Conservation (phyloP, 2,329 filamentous ascomycete genomes). For the Zymoseptoria pseudotritici region DNA sequence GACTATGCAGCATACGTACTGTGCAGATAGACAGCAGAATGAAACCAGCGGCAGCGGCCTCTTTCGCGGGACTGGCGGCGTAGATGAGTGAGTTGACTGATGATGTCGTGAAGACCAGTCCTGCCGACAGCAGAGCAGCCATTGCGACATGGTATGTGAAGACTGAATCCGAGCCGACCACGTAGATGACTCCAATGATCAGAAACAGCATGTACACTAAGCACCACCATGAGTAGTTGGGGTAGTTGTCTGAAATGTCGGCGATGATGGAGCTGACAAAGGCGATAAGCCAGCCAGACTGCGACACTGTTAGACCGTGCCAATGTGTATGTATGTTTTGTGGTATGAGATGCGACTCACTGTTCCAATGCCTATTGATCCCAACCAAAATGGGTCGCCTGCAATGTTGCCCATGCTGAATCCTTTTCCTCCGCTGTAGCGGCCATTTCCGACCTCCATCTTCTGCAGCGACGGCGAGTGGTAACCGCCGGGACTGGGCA, state of each 20-base stretch:
- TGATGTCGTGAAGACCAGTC: slow-evolving; percentile 76
- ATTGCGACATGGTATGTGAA: slow-evolving; percentile 90
- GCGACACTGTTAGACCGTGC: slow-evolving; percentile 8
- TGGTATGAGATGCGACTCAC: slow-evolving; percentile 50
- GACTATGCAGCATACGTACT: slow-evolving; percentile 48
- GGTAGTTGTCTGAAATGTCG: slow-evolving; percentile 53
- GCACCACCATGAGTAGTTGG: slow-evolving; percentile 89
- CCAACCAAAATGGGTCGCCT: slow-evolving; percentile 91
- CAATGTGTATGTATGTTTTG: neutral
- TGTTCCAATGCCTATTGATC: slow-evolving; percentile 82
- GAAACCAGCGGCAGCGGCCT: slow-evolving; percentile 86
- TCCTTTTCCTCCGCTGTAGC: slow-evolving; percentile 32
- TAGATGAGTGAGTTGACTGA: slow-evolving; percentile 84
- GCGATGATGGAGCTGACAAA: slow-evolving; percentile 81
- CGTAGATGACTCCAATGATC: slow-evolving; percentile 71
- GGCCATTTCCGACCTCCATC: slow-evolving; percentile 25
- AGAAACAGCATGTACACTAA: slow-evolving; percentile 77
- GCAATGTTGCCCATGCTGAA: slow-evolving; percentile 83
- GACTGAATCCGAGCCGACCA: slow-evolving; percentile 75
- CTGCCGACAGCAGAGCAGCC: slow-evolving; percentile 77
- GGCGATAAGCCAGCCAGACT: slow-evolving; percentile 93
- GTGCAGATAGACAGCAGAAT: slow-evolving; percentile 89
- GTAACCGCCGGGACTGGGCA: slow-evolving; percentile 23
- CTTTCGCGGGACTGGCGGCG: slow-evolving; percentile 56
- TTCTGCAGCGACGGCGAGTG: slow-evolving; percentile 23